phyloP scores from a whole-genome alignment of 495 filamentous ascomycete species.

The Annulohypoxylon moriforme region DNA sequence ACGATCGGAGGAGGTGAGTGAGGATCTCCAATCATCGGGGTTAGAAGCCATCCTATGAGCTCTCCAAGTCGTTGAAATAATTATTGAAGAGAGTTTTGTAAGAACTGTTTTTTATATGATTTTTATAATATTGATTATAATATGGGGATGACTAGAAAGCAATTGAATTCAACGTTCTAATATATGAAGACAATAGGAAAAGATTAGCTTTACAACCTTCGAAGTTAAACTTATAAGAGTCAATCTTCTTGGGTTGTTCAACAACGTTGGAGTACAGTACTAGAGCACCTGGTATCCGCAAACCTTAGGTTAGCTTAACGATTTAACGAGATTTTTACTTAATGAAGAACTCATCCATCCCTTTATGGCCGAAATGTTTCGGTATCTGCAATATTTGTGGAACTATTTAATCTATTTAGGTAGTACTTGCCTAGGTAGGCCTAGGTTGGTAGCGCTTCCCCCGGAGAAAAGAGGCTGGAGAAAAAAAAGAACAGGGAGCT shows the following conservation, averaged over 20 bases:
- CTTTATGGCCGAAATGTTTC: neutral
- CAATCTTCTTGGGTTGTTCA: neutral
- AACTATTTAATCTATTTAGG: neutral
- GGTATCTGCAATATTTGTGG: neutral
- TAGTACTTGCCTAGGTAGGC: neutral
- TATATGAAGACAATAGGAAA: neutral
- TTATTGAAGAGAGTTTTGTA: neutral
- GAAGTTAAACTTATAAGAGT: too few relatives aligned
- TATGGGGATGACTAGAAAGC: neutral
- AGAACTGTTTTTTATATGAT: too few relatives aligned
- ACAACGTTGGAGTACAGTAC: too few relatives aligned
- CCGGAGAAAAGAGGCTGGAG: slow-evolving; percentile 4
- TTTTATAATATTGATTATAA: neutral
- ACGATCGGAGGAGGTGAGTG: slow-evolving; percentile 59
- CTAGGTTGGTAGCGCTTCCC: neutral
- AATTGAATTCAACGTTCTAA: too few relatives aligned
- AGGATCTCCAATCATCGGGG: slow-evolving; percentile 53
- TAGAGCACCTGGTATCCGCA: too few relatives aligned
- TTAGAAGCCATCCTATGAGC: slow-evolving; percentile 42
- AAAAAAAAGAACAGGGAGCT: neutral
- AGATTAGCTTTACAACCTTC: too few relatives aligned
- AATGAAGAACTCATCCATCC: neutral
- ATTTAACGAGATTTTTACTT: neutral
- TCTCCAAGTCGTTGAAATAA: too few relatives aligned
- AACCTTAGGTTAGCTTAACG: neutral